Conservation (phyloP, 75 land plant species). For the Ceratopteris richardii region DNA sequence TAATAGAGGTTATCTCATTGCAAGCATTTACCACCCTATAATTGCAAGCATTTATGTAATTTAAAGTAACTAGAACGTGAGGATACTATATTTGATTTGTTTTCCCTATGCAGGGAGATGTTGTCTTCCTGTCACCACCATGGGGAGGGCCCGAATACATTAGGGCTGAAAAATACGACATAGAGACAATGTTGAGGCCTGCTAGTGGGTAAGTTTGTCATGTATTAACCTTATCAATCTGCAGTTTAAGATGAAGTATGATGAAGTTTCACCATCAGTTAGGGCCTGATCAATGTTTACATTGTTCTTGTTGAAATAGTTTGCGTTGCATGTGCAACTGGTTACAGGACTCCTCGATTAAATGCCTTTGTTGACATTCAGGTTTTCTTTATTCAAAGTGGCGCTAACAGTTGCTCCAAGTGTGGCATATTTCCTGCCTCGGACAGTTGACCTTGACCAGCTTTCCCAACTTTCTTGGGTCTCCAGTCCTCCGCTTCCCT, state of each 20-base stretch:
- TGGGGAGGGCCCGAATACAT: slow-evolving; percentile 93
- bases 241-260: neutral
- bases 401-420: slow-evolving; percentile 35
- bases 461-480: slow-evolving; percentile 35
- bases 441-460: slow-evolving; percentile 38
- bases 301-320: no score
- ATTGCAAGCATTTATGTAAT: no score
- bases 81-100: no score
- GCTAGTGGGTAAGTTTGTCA: slow-evolving; percentile 41
- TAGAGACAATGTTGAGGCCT: slow-evolving; percentile 64
- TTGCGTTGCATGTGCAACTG: no score
- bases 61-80: no score
- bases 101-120: slow-evolving; percentile 45
- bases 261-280: no score
- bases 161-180: slow-evolving; percentile 43
- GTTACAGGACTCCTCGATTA: no score
- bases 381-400: slow-evolving; percentile 32
- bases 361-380: no score
- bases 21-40: no score
- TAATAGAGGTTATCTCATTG: no score
- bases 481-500: slow-evolving; percentile 28
- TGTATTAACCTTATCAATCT: neutral
- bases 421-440: slow-evolving; percentile 42
- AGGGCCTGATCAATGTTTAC: no score
- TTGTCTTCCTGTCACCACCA: slow-evolving; percentile 79